Conservation (phyloP, 495 filamentous ascomycete genomes). For the Aspergillus saccharolyticus region DNA sequence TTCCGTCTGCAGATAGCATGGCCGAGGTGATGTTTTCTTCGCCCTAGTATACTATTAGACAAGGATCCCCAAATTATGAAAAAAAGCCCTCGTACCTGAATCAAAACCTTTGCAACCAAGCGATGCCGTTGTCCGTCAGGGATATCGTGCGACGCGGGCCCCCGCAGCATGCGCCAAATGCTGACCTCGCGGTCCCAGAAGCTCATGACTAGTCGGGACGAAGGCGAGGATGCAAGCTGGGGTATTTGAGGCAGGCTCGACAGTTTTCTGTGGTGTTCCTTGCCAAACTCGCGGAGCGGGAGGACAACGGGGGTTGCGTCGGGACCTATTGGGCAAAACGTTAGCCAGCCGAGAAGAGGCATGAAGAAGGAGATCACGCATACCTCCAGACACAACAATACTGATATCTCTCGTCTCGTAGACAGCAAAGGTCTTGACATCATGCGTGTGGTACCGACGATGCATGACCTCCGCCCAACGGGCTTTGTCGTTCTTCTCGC, state of each 20-base stretch:
- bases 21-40: conserved; percentile 86
- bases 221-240: conserved; percentile 62
- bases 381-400: conserved; percentile 88
- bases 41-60: conserved; percentile 39
- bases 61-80: not conserved
- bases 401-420: conserved; percentile 81
- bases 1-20: conserved; percentile 66
- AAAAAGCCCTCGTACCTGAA: conserved; percentile 40
- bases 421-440: conserved; percentile 91
- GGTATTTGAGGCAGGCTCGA: conserved; percentile 75
- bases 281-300: conserved; percentile 73
- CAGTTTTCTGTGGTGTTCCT: conserved; percentile 73
- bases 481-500: conserved; percentile 52
- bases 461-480: conserved; percentile 85
- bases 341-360: conserved; percentile 28
- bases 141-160: conserved; percentile 37
- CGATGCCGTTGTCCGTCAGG: conserved; percentile 46
- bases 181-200: conserved; percentile 91
- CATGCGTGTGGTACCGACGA: conserved; percentile 77
- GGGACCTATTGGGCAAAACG: conserved; percentile 54
- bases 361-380: conserved; percentile 16
- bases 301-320: conserved; percentile 77
- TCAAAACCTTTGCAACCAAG: conserved; percentile 64
- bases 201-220: conserved; percentile 69
- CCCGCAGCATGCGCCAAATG: conserved; percentile 65